Percentiles rank a stretch among this genome's conserved stretches.
phyloP scores from a whole-genome alignment of 805 yeast genomes.

The Candida mattraensis region DNA sequence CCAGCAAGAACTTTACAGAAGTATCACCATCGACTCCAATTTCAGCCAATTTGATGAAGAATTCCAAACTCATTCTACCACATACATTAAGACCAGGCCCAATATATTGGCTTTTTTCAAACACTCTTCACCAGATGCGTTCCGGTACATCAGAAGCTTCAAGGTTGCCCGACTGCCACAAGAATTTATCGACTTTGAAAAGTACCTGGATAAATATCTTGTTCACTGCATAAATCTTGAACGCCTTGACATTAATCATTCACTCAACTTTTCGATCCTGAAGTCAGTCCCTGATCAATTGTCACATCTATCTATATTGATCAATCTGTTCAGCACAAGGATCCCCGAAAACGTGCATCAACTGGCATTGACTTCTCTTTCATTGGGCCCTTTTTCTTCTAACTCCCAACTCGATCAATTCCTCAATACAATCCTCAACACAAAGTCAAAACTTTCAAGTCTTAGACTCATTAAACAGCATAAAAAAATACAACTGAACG shows the following conservation, averaged over 20 bases:
- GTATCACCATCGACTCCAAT: conserved; percentile 24
- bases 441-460: no score
- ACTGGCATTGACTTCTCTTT: conserved; percentile 7
- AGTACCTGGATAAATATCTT: conserved; percentile 9
- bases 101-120: conserved; percentile 15
- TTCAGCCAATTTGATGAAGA: conserved; percentile 30
- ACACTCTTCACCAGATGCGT: conserved; percentile 1
- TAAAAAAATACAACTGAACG: conserved; percentile 13
- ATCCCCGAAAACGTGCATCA: neutral
- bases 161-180: conserved; percentile 22
- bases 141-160: conserved; percentile 15
- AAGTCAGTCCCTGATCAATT: conserved; percentile 7
- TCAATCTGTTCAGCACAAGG: conserved; percentile 10
- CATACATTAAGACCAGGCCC: conserved; percentile 18
- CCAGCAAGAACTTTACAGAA: conserved; percentile 16
- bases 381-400: conserved; percentile 19
- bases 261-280: conserved; percentile 15
- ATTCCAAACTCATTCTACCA: conserved; percentile 5
- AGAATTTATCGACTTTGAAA: conserved; percentile 31
- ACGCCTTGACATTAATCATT: conserved; percentile 9
- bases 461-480: conserved; percentile 11
- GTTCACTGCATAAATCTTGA: conserved; percentile 4
- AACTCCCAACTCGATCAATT: neutral
- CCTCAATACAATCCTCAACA: no score
- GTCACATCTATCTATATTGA: conserved; percentile 4